phyloP scores from a whole-genome alignment of 257 asterid species.

The Solanum bulbocastanum region DNA sequence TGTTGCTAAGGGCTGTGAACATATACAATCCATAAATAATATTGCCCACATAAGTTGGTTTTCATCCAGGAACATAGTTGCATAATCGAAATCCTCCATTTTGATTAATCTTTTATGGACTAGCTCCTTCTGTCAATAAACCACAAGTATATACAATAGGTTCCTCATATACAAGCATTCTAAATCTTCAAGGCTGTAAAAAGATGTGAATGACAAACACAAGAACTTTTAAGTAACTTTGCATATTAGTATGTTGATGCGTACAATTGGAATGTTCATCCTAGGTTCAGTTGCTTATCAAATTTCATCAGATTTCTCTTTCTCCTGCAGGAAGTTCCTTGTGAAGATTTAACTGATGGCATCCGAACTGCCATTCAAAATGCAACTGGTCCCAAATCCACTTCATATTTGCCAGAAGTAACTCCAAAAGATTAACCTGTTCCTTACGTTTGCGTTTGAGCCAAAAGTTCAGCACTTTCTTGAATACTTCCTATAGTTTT shows the following conservation, averaged over 20 bases:
- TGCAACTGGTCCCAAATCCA: conserved; percentile 80
- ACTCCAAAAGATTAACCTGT: conserved; percentile 12
- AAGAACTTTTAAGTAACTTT: not conserved
- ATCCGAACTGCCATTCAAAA: conserved; percentile 87
- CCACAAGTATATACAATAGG: not conserved
- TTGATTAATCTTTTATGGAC: not conserved
- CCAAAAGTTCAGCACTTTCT: not conserved
- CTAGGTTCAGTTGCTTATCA: not conserved
- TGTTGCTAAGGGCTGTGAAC: not conserved
- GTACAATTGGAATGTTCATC: not conserved
- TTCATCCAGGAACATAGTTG: not conserved
- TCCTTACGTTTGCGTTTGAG: not conserved
- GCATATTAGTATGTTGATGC: not conserved
- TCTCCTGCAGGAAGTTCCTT: conserved; percentile 76
- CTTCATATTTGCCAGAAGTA: conserved; percentile 83
- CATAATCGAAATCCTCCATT: not conserved
- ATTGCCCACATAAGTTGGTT: not conserved
- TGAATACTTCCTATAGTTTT: not conserved
- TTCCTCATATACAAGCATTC: not conserved
- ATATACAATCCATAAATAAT: not conserved
- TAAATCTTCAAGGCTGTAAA: not conserved
- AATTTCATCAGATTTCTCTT: conserved; percentile 3
- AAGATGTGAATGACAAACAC: not conserved
- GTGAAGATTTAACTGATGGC: conserved; percentile 88
- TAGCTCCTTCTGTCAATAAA: not conserved